A percentile compares a stretch with the other conserved stretches of the same genome.
phyloP scores from a whole-genome alignment of 345 rosid genomes.

The Fremontodendron californicum region DNA sequence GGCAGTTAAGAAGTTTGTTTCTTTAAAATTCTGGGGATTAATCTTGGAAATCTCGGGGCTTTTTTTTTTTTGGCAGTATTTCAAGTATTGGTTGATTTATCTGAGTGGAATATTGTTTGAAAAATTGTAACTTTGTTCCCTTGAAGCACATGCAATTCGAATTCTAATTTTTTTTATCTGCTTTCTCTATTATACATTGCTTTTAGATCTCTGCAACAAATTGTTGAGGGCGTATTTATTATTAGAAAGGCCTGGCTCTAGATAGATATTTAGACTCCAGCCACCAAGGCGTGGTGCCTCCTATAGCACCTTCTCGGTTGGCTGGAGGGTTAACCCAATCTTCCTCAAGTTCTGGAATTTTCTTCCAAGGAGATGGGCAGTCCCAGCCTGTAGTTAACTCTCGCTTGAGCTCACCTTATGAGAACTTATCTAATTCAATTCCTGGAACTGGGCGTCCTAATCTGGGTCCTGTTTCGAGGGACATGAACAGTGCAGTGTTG shows the following conservation, averaged over 20 bases:
- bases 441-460: slow-evolving; percentile 70
- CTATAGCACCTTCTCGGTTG: slow-evolving; percentile 73
- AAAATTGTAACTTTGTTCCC: neutral
- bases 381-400: slow-evolving; percentile 83
- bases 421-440: slow-evolving; percentile 68
- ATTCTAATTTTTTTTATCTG: slow-evolving; percentile 18
- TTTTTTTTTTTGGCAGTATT: neutral
- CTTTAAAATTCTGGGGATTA: neutral
- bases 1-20: neutral
- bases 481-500: slow-evolving; percentile 70
- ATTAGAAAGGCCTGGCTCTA: slow-evolving; percentile 54
- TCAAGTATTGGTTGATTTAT: slow-evolving; percentile 3
- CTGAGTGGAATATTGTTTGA: slow-evolving; percentile 5
- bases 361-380: slow-evolving; percentile 95
- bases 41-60: neutral
- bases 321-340: slow-evolving; percentile 82
- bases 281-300: slow-evolving; percentile 53
- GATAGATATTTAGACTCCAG: slow-evolving; percentile 67
- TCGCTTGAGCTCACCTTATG: slow-evolving; percentile 76
- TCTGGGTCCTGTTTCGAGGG: slow-evolving; percentile 75
- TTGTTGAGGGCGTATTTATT: slow-evolving; percentile 34
- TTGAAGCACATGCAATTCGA: neutral
- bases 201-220: slow-evolving; percentile 42
- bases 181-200: slow-evolving; percentile 28
- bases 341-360: slow-evolving; percentile 90